A percentile compares a stretch with the other conserved stretches of the same genome.
phyloP scores from a whole-genome alignment of 2,329 filamentous ascomycete genomes.

The Colletotrichum filicis region DNA sequence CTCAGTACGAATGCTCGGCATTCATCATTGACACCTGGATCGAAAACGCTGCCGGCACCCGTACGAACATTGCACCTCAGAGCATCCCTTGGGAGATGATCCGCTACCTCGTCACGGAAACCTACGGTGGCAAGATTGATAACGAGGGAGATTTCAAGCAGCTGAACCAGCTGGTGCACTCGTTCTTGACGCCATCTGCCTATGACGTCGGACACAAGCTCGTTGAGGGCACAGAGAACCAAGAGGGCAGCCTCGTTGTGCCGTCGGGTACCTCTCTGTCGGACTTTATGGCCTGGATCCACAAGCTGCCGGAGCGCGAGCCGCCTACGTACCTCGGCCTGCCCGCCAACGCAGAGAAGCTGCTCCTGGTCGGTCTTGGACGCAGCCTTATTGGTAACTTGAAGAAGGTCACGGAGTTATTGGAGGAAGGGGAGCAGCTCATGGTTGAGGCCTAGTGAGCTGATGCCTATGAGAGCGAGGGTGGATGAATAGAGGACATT shows the following conservation, averaged over 20 bases:
- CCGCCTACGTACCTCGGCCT: slow-evolving; percentile 95
- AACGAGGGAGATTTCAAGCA: slow-evolving; percentile 84
- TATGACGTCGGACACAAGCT: slow-evolving; percentile 95
- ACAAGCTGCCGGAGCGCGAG: slow-evolving; percentile 91
- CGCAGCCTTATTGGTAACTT: slow-evolving; percentile 86
- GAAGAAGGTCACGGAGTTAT: slow-evolving; percentile 83
- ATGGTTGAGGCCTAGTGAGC: slow-evolving; percentile 70
- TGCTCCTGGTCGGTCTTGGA: slow-evolving; percentile 89
- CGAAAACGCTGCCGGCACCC: slow-evolving; percentile 81
- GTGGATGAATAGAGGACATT: not conserved
- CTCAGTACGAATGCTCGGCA: slow-evolving; percentile 93
- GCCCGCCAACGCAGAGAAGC: slow-evolving; percentile 95
- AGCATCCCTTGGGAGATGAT: slow-evolving; percentile 99
- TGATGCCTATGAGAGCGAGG: too few species aligned
- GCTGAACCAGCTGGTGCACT: slow-evolving; percentile 78
- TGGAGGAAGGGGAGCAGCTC: slow-evolving; percentile 94
- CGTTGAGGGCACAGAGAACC: slow-evolving; percentile 72
- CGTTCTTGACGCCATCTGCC: slow-evolving; percentile 85
- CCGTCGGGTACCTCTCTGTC: slow-evolving; percentile 84
- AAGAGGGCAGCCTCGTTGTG: slow-evolving; percentile 73
- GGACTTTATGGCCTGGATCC: slow-evolving; percentile 93
- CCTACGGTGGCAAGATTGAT: slow-evolving; percentile 98
- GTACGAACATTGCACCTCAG: slow-evolving; percentile 91
- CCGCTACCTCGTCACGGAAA: slow-evolving; percentile 88
- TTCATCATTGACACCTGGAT: slow-evolving; percentile 97